phyloP scores from a whole-genome alignment of 768 basidiomycete genomes.

The Holtermanniella nyarrowii region DNA sequence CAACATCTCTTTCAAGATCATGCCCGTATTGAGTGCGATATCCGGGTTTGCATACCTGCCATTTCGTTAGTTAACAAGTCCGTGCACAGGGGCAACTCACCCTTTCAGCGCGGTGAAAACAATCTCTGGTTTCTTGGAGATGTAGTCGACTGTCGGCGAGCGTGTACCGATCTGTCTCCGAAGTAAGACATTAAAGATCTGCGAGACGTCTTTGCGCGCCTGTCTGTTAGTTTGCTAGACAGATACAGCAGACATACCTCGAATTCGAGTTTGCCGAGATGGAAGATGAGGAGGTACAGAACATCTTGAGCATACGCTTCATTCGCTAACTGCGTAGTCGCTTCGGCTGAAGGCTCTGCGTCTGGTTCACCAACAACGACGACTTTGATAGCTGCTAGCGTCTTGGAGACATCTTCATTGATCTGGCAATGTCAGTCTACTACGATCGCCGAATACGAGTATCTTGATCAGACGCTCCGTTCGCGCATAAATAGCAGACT shows the following conservation, averaged over 20 bases:
- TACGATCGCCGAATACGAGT: neutral
- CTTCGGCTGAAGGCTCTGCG: slow-evolving; percentile 56
- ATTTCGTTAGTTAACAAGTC: neutral
- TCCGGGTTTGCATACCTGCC: slow-evolving; percentile 84
- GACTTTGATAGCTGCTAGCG: slow-evolving; percentile 16
- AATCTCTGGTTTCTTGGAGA: slow-evolving; percentile 59
- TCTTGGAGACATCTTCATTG: slow-evolving; percentile 23
- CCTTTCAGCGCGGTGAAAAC: slow-evolving; percentile 74
- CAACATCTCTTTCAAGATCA: slow-evolving; percentile 95
- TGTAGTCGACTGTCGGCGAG: slow-evolving; percentile 93
- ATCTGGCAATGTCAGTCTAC: slow-evolving; percentile 10
- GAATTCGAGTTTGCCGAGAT: slow-evolving; percentile 82
- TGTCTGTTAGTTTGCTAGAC: slow-evolving; percentile 14
- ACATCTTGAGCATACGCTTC: slow-evolving; percentile 90
- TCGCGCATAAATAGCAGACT: neutral
- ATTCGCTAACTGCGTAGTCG: slow-evolving; percentile 87
- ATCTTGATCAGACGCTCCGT: neutral
- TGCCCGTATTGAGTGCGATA: slow-evolving; percentile 90
- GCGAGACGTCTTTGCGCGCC: slow-evolving; percentile 46
- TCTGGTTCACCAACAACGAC: slow-evolving; percentile 21
- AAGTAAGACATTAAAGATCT: slow-evolving; percentile 45
- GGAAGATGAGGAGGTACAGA: slow-evolving; percentile 64
- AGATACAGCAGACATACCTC: slow-evolving; percentile 53
- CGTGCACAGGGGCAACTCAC: slow-evolving; percentile 23
- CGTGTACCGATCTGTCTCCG: slow-evolving; percentile 81